These are phyloP conservation scores for Boletus tomentosulus DNA, from an alignment of 768 basidiomycete species.

Conservation along the genomic window DNA sequence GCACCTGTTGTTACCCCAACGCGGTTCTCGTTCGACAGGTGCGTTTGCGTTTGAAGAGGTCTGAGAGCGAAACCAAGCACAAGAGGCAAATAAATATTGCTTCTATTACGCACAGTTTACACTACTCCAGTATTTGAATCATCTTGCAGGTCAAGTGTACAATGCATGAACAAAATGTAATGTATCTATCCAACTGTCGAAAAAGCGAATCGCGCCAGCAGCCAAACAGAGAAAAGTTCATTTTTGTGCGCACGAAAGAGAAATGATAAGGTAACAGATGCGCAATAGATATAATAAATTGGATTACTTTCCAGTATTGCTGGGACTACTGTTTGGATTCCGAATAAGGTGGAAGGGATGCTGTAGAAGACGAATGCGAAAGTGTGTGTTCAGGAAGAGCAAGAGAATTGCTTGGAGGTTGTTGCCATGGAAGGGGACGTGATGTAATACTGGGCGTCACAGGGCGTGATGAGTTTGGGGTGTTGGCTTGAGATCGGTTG, in stretches of 20 bases:
- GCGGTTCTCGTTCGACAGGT: too few relatives aligned
- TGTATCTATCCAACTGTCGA: conserved; percentile 12
- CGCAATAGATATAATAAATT: conserved; percentile 14
- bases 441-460: conserved; percentile 48
- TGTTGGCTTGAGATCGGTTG: conserved; percentile 81
- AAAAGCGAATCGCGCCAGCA: neutral
- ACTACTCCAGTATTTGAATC: neutral
- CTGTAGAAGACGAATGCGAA: conserved; percentile 36
- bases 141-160: conserved; percentile 13
- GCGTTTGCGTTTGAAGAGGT: too few relatives aligned
- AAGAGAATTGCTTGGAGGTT: conserved; percentile 10
- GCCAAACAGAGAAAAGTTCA: neutral
- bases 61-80: too few relatives aligned
- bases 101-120: neutral
- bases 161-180: conserved; percentile 11
- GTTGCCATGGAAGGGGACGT: conserved; percentile 23
- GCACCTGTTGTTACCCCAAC: too few relatives aligned
- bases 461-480: conserved; percentile 63
- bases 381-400: conserved; percentile 10
- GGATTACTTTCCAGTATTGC: neutral
- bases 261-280: conserved; percentile 23
- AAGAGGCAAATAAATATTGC: neutral
- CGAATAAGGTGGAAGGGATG: conserved; percentile 42
- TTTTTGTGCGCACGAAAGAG: conserved; percentile 6
- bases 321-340: conserved; percentile 24